Evolutionary conservation across 495 filamentous ascomycete genomes (phyloP), one percentile per base, ranked within the genome.

Genomic region (Cercophora scortea): DNA sequence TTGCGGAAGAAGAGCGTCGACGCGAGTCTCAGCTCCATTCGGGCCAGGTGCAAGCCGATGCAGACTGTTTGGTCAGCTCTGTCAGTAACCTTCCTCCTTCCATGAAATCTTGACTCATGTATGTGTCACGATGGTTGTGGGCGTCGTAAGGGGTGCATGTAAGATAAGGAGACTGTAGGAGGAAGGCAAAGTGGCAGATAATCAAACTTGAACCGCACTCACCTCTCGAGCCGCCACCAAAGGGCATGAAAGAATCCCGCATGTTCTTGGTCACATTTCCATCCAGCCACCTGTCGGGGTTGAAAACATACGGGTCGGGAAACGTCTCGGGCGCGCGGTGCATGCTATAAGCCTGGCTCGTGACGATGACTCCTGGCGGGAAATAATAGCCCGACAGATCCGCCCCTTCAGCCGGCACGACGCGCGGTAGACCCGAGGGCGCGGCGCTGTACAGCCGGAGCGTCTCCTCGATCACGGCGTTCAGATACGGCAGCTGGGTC

Each of bases 401-500:
- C 2, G 56, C 56, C 10, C 67, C 69, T 12, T 56, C 60, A 4
- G 55, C 32, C 3, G 60, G 60, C 0, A 62, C 61, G 2, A 42
- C 13, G 5, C 82, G 67, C 10, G 69, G 69, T 15, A 78, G 59
- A 0, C 57, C 77, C 3, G 65, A 58, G 0, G 77, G 74, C 0
- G 75, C 74, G 8, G 77, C 75, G 1, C 75, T 67, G 51, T 81
- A 71, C 11, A 84, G 57, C 1, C 83, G 74, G n/a, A 87, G 66
- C 0, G 80, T 69, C 60, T 86, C 83, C 25, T 75, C 69, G 55
- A 83, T 76, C 17, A 76, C 63, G 6, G 66, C 64, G 51, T 76
- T 72, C 13, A 82, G 56, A 45, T 76, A 82, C 5, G 75, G 70
- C 40, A 81, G 55, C 4, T 61, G 47, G 25, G 65, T 58, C 2